These are phyloP conservation scores for Barbarea vulgaris DNA, from an alignment of 345 rosid species.

Conservation along the genomic window DNA sequence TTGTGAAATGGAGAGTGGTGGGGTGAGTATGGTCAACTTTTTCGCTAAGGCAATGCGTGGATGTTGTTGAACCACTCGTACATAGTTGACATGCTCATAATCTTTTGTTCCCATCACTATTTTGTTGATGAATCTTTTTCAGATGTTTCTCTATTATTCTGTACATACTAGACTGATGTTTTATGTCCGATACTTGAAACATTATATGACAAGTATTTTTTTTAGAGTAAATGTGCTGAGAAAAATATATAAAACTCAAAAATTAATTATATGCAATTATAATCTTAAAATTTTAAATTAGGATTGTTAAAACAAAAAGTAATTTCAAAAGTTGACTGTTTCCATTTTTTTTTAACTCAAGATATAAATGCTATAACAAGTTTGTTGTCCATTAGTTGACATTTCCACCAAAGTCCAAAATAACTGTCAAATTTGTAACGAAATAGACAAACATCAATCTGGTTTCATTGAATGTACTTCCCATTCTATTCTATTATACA, in stretches of 20 bases:
- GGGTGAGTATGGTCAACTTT: conserved; percentile 33
- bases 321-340: no score
- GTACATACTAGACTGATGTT: no score
- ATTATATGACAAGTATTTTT: no score
- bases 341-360: no score
- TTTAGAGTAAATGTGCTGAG: not conserved
- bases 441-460: conserved; percentile 2
- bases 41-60: conserved; percentile 38
- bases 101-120: conserved; percentile 31
- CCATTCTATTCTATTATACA: not conserved
- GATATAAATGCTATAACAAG: not conserved
- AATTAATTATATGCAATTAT: not conserved
- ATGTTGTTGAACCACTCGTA: conserved; percentile 26
- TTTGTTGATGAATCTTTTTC: conserved; percentile 23
- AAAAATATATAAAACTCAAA: not conserved
- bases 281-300: not conserved
- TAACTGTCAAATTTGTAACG: not conserved
- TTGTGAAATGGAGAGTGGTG: conserved; percentile 32
- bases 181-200: no score
- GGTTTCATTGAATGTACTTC: not conserved
- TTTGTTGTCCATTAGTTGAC: not conserved
- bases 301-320: no score
- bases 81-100: conserved; percentile 21
- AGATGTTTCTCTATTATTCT: no score
- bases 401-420: conserved; percentile 22